Base-by-base conservation (phyloP, 345 rosid genomes). In the Isatis tinctoria region DNA sequence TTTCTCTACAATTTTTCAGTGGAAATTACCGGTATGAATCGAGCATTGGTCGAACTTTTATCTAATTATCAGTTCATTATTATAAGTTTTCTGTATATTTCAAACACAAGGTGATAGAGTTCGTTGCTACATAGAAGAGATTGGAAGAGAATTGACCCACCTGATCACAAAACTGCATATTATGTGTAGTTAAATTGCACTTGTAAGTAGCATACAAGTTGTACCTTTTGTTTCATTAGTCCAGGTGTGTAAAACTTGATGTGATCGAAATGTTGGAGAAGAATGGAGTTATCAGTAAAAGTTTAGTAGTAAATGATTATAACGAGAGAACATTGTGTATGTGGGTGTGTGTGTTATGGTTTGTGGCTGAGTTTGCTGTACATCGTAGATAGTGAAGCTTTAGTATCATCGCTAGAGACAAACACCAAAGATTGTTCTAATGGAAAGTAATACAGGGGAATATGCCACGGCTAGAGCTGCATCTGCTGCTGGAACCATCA, bases 381-480 rank as follows among this genome's bases (percentile, higher is more conserved):
- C 4, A n/a, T 60, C 33, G 43, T 57, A 27, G 53, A 67, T 26
- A 40, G 33, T 48, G 40, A 18, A 32, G 22, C 8, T 57, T 35
- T 65, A 56, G 9, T 4, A 17, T 53, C 52, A 52, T 22, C 9
- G 5, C 11, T 56, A 13, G 51, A 68, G 48, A 51, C 9, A 14
- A 33, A 40, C 28, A 11, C 3, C 52, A 17, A 51, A 20, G 10
- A 48, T 12, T 61, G 41, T 8, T 43, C 12, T 18, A 5, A 43
- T 59, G 57, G 28, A 57, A 57, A 72, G 53, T 13, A n/a, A 70
- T 80, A 68, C 88, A 91, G 97, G 97, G 65, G 97, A 91, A 80
- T 88, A 87, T 83, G 92, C 97, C 47, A 91, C 97, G 37, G 95
- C 97, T 56, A 86, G 97, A 79, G 97, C 97, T 66, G 80, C 95